Conservation (phyloP, 768 basidiomycete genomes). For the Hygrocybe punicea region DNA sequence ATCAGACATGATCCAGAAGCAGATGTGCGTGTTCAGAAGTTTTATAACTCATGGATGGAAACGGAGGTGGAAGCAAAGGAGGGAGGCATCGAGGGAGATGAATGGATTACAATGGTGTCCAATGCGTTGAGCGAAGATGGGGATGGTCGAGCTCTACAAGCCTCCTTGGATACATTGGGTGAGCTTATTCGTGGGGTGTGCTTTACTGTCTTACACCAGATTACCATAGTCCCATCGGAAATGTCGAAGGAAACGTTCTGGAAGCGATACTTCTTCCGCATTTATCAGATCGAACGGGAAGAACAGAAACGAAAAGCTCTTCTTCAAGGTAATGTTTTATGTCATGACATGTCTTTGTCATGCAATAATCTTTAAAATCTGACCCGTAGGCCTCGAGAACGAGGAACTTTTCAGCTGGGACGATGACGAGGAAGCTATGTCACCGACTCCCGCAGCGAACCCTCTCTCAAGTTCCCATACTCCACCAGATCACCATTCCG, state of each 20-base stretch:
- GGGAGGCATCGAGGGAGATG: conserved; percentile 54
- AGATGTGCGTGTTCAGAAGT: conserved; percentile 52
- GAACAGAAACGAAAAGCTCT: conserved; percentile 76
- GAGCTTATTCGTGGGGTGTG: conserved; percentile 9
- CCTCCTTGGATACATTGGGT: conserved; percentile 61
- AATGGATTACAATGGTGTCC: conserved; percentile 53
- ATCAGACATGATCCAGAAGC: conserved; percentile 71
- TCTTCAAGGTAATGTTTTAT: conserved; percentile 53
- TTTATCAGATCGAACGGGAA: conserved; percentile 74
- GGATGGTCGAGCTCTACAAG: conserved; percentile 52
- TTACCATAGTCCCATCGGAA: conserved; percentile 58
- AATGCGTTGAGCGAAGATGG: conserved; percentile 47
- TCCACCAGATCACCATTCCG: not conserved
- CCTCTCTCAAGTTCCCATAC: conserved; percentile 2
- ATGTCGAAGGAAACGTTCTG: conserved; percentile 71
- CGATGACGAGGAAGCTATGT: conserved; percentile 67
- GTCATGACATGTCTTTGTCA: not conserved
- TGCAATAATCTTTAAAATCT: too few relatives aligned
- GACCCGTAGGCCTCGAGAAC: conserved; percentile 49
- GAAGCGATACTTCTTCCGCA: conserved; percentile 87
- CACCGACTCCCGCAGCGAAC: conserved; percentile 16
- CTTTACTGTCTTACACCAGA: conserved; percentile 4
- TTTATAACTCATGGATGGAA: conserved; percentile 57
- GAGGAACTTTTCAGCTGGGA: conserved; percentile 95
- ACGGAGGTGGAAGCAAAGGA: conserved; percentile 50